Evolutionary conservation across 2,329 filamentous ascomycete genomes (phyloP).

Genomic region (Dryadomyces quercivorus): DNA sequence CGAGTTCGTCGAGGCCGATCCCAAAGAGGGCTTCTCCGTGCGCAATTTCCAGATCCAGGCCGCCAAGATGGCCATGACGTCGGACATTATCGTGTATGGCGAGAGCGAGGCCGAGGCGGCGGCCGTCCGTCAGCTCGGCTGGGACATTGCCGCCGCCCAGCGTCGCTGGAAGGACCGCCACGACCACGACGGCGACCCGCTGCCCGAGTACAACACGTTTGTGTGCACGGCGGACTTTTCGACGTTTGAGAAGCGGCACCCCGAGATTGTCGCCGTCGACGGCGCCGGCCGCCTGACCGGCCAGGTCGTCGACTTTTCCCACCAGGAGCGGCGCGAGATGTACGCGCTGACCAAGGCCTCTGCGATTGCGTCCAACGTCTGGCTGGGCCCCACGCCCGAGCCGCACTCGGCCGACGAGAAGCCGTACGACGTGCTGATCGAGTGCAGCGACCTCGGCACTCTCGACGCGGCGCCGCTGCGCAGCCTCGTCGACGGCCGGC

Average conservation of each 20-base stretch:
- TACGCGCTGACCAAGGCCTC: conserved; percentile 81
- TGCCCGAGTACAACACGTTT: conserved; percentile 76
- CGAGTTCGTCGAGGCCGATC: conserved; percentile 74
- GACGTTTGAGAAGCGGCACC: conserved; percentile 58
- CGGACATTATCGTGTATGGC: conserved; percentile 87
- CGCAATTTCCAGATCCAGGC: conserved; percentile 96
- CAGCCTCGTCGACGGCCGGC: conserved; percentile 36
- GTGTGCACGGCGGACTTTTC: conserved; percentile 52
- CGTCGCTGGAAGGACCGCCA: conserved; percentile 58
- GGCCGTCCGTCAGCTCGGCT: conserved; percentile 50
- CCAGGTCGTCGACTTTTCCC: conserved; percentile 75
- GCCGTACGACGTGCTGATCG: conserved; percentile 75
- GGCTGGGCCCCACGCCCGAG: conserved; percentile 78
- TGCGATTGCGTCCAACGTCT: conserved; percentile 82
- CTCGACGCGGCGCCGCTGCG: conserved; percentile 58
- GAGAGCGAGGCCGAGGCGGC: conserved; percentile 40
- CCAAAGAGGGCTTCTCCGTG: conserved; percentile 82
- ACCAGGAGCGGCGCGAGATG: conserved; percentile 86
- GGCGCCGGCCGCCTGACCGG: conserved; percentile 60
- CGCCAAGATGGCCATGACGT: conserved; percentile 74
- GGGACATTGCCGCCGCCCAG: conserved; percentile 65
- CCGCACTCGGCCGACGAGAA: conserved; percentile 42
- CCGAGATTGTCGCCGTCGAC: conserved; percentile 64
- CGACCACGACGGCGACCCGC: conserved; percentile 37
- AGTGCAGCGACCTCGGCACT: conserved; percentile 75